Evolutionary conservation across 1,139 yeast species (phyloP).

Genomic region (Yamadazyma kanchanaburiensis): DNA sequence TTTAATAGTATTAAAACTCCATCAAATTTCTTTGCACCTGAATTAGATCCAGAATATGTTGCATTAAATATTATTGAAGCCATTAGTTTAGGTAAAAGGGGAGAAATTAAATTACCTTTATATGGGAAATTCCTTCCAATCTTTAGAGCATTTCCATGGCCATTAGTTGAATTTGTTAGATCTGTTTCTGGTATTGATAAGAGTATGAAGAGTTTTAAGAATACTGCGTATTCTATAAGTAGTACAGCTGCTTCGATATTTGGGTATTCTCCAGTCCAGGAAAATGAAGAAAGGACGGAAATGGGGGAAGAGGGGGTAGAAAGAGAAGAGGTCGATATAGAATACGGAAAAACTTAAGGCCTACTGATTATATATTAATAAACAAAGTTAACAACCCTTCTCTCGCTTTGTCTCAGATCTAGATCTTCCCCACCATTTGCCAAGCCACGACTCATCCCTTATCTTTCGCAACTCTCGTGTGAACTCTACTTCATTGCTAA

Average conservation of each 20-base stretch:
- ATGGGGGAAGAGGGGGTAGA: neutral
- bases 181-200: conserved; percentile 60
- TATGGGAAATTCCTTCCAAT: conserved; percentile 74
- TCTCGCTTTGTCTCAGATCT: too few relatives aligned
- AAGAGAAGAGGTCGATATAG: too few relatives aligned
- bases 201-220: conserved; percentile 42
- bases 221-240: conserved; percentile 10
- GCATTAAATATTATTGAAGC: conserved; percentile 59
- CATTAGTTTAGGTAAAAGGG: conserved; percentile 57
- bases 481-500: neutral
- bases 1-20: conserved; percentile 74
- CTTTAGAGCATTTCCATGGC: conserved; percentile 73
- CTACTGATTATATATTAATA: too few relatives aligned
- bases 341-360: too few relatives aligned
- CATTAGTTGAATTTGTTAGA: conserved; percentile 53
- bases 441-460: too few relatives aligned
- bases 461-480: too few relatives aligned
- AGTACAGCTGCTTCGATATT: conserved; percentile 3
- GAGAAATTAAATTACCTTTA: conserved; percentile 69
- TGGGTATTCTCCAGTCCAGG: too few relatives aligned
- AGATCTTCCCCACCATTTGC: too few relatives aligned
- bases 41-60: conserved; percentile 62
- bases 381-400: too few relatives aligned
- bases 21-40: conserved; percentile 73
- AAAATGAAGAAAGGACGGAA: neutral